A percentile compares a stretch with the other conserved stretches of the same genome.
Evolutionary conservation across 75 land plant genomes (phyloP).

Genomic region (Pseudotsuga menziesii): DNA sequence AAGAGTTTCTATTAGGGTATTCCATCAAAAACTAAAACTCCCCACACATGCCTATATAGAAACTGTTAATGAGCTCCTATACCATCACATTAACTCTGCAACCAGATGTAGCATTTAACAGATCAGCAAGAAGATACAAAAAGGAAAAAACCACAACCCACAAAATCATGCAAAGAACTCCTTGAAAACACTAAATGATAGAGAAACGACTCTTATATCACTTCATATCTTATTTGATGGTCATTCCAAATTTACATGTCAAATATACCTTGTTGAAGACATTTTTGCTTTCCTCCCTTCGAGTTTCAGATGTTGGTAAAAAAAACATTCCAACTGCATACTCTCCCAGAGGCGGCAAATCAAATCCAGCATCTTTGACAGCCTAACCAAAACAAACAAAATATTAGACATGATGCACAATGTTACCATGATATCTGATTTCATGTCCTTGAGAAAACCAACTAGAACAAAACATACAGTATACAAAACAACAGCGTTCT

Average conservation of each 20-base stretch:
- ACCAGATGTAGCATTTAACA: too few relatives aligned
- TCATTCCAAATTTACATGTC: too few relatives aligned
- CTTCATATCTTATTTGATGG: too few relatives aligned
- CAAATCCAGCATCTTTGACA: slow-evolving; percentile 61
- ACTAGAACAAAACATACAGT: neutral
- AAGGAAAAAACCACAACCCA: neutral
- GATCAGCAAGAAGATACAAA: too few relatives aligned
- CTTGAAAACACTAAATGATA: neutral
- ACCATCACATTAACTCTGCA: too few relatives aligned
- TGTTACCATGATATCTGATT: neutral
- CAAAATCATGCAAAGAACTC: neutral
- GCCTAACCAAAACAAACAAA: slow-evolving; percentile 36
- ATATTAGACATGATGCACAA: neutral
- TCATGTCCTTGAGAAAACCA: neutral
- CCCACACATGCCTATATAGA: too few relatives aligned
- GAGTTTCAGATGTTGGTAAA: slow-evolving; percentile 66
- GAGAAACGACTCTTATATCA: too few relatives aligned
- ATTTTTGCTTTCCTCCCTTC: slow-evolving; percentile 80
- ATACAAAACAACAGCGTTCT: neutral
- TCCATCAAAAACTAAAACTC: too few relatives aligned
- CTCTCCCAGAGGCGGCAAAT: slow-evolving; percentile 70
- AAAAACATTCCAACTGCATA: slow-evolving; percentile 99
- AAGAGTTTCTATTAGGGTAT: too few relatives aligned
- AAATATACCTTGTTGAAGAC: slow-evolving; percentile 75
- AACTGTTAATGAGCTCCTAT: too few relatives aligned